Evolutionary conservation across 2,329 filamentous ascomycete genomes (phyloP).

Genomic region (Akanthomyces dipterigenus): DNA sequence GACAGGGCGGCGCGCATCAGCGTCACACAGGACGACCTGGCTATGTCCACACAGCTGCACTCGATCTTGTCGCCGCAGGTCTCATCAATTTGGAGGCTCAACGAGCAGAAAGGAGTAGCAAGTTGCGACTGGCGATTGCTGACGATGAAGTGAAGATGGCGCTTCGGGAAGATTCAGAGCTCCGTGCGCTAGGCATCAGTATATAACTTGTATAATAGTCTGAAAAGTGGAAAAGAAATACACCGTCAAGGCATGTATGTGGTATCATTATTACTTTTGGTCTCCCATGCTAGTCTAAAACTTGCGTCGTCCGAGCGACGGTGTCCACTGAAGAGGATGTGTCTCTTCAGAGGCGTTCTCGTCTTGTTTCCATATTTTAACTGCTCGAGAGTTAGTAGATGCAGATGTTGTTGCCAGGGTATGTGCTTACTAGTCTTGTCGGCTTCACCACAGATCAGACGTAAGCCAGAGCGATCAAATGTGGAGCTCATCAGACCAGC

Average conservation of each 20-base stretch:
- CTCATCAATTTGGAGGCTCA: slow-evolving; percentile 77
- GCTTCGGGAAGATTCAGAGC: slow-evolving; percentile 79
- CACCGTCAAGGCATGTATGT: slow-evolving; percentile 5
- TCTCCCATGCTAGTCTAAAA: slow-evolving; percentile 40
- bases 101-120: slow-evolving; percentile 77
- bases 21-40: slow-evolving; percentile 27
- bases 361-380: slow-evolving; percentile 97
- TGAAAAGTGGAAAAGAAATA: slow-evolving; percentile 1
- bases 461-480: slow-evolving; percentile 81
- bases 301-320: slow-evolving; percentile 69
- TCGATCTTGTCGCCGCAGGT: slow-evolving; percentile 80
- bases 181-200: slow-evolving; percentile 67
- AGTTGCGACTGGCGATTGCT: slow-evolving; percentile 76
- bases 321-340: slow-evolving; percentile 89
- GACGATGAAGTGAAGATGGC: slow-evolving; percentile 89
- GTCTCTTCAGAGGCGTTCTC: slow-evolving; percentile 84
- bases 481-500: slow-evolving; percentile 91
- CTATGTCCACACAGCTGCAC: slow-evolving; percentile 61
- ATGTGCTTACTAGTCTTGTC: slow-evolving; percentile 74
- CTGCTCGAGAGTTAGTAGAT: slow-evolving; percentile 29
- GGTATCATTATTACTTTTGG: slow-evolving; percentile 5
- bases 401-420: neutral
- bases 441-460: slow-evolving; percentile 88
- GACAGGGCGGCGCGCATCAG: slow-evolving; percentile 19
- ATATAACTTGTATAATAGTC: slow-evolving; percentile 25